These are phyloP conservation scores for Alternaria sp. DNA, from an alignment of 2,329 filamentous ascomycete species.

Conservation along the genomic window DNA sequence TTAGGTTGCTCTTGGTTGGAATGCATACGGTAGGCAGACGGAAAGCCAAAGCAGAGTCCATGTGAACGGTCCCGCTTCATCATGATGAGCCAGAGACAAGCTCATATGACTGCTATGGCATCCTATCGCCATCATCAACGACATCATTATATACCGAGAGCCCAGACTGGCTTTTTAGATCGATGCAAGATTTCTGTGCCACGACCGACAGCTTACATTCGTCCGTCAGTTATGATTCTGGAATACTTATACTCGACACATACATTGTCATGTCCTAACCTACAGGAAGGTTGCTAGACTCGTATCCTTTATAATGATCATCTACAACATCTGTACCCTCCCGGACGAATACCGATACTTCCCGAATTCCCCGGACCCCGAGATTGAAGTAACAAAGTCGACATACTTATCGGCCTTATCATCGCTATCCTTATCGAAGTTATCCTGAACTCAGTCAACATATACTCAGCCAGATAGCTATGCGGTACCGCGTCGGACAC, in stretches of 20 bases:
- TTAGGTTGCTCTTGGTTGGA: no score
- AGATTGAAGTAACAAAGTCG: not conserved
- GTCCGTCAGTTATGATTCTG: no score
- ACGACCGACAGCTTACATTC: no score
- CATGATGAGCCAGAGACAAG: not conserved
- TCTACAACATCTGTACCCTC: no score
- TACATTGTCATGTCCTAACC: no score
- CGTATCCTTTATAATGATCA: no score
- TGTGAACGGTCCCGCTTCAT: not conserved
- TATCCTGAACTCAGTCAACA: not conserved
- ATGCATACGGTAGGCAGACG: rapidly evolving
- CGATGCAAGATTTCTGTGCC: no score
- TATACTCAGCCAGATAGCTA: not conserved
- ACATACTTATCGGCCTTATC: not conserved
- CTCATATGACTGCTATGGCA: not conserved
- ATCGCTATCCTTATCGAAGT: not conserved
- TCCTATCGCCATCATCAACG: no score
- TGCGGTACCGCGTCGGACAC: not conserved
- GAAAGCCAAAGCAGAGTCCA: not conserved
- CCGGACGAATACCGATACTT: no score
- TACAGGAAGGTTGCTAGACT: rapidly evolving
- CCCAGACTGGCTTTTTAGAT: rapidly evolving
- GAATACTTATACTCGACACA: no score
- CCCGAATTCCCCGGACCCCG: no score
- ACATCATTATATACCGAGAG: no score